A percentile compares a stretch with the other conserved stretches of the same genome.
Evolutionary conservation across 2,329 filamentous ascomycete genomes (phyloP).

Genomic region (Trichoderma citrinoviride): DNA sequence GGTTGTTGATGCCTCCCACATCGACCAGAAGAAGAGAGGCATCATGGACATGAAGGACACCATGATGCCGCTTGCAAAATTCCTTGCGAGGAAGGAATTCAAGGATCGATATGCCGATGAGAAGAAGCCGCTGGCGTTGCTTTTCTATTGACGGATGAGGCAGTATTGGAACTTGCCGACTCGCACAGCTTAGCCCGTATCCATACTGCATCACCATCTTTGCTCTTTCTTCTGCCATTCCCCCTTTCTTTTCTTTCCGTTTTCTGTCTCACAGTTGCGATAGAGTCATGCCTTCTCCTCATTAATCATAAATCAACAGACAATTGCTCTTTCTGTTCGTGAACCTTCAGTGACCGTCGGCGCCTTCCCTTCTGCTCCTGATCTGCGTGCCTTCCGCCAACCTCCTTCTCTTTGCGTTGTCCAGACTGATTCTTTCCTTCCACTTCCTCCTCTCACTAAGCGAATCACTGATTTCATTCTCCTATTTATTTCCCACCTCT

Average conservation of each 20-base stretch:
- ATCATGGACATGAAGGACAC: constrained; percentile 96
- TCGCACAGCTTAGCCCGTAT: neutral
- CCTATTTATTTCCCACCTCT: constrained; percentile 16
- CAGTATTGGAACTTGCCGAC: neutral
- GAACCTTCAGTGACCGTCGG: neutral
- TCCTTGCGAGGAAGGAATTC: constrained; percentile 69
- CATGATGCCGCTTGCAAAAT: constrained; percentile 72
- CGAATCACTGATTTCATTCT: constrained; percentile 15
- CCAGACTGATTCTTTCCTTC: neutral
- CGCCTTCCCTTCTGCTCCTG: neutral
- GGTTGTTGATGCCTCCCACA: constrained; percentile 85
- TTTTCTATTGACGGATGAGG: constrained; percentile 58
- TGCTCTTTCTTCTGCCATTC: neutral
- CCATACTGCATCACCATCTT: neutral
- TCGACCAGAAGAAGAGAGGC: constrained; percentile 91
- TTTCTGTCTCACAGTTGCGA: neutral
- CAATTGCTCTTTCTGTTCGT: neutral
- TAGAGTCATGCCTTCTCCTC: neutral
- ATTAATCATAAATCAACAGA: neutral
- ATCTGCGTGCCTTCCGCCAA: neutral
- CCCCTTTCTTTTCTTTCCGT: neutral
- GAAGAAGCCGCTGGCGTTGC: constrained; percentile 56
- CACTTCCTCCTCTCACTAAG: neutral
- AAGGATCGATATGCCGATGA: constrained; percentile 64
- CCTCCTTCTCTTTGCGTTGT: neutral